Evolutionary conservation across 176 grass and related monocot species (phyloP).

Genomic region (Chrysopogon serrulatus): DNA sequence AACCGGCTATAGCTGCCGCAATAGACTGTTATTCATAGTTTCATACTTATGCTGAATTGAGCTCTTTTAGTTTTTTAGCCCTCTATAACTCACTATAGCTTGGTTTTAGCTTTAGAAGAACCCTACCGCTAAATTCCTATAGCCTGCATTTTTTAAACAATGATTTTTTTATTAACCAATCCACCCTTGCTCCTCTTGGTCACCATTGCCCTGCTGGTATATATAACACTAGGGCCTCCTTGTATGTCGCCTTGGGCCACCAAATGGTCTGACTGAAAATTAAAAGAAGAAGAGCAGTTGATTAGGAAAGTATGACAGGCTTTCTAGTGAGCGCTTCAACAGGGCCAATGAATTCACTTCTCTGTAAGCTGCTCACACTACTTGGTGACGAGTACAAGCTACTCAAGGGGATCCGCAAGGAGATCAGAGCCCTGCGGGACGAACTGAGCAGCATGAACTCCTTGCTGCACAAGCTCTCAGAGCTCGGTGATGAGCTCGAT

Average conservation of each 20-base stretch:
- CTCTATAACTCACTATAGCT: too few species aligned
- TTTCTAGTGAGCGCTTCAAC: background rate
- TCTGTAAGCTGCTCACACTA: background rate
- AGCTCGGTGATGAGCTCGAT: background rate
- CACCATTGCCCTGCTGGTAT: background rate
- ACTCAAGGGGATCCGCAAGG: background rate
- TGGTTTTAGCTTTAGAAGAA: too few species aligned
- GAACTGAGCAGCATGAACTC: constrained; percentile 10
- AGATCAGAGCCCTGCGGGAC: background rate
- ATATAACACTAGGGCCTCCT: background rate
- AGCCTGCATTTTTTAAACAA: too few species aligned
- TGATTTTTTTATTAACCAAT: background rate
- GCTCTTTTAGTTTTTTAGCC: too few species aligned
- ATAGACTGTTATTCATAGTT: too few species aligned
- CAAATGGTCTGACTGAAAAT: background rate
- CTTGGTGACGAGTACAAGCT: background rate
- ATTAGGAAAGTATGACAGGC: background rate
- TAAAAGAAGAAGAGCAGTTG: background rate
- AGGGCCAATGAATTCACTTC: background rate
- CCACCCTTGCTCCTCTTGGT: background rate
- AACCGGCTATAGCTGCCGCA: too few species aligned
- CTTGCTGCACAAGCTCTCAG: background rate
- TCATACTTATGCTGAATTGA: too few species aligned
- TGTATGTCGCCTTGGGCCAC: background rate
- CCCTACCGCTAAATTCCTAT: too few species aligned